Conservation (phyloP, 2,329 filamentous ascomycete species). For the Madurella fahalii region DNA sequence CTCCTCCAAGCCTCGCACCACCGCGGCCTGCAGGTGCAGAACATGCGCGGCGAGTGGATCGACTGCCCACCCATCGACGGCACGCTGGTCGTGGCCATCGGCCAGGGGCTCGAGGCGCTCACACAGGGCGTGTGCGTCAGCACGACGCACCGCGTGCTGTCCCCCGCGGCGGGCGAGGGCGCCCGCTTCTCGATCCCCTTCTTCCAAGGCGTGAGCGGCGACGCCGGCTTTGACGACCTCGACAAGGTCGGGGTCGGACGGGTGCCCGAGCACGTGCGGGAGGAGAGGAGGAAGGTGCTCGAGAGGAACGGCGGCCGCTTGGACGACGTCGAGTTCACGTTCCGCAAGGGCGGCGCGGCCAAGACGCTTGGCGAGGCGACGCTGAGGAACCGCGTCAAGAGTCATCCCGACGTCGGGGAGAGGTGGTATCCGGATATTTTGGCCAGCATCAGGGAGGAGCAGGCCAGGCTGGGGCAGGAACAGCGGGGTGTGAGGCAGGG, state of each 20-base stretch:
- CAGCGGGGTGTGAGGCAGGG: conserved; percentile 26
- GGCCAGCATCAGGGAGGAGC: conserved; percentile 54
- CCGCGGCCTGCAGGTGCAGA: conserved; percentile 76
- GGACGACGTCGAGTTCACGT: conserved; percentile 85
- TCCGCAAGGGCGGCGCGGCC: conserved; percentile 63
- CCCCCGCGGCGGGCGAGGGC: conserved; percentile 63
- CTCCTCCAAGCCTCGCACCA: conserved; percentile 76
- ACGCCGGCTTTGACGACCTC: conserved; percentile 75
- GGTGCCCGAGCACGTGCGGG: conserved; percentile 59
- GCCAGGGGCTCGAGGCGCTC: conserved; percentile 80
- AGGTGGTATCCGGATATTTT: conserved; percentile 69
- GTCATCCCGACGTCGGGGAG: conserved; percentile 81
- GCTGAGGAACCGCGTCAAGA: conserved; percentile 78
- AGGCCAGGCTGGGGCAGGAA: conserved; percentile 41
- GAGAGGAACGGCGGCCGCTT: conserved; percentile 53
- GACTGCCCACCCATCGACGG: conserved; percentile 72
- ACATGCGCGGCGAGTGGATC: conserved; percentile 73
- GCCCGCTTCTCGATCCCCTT: conserved; percentile 78
- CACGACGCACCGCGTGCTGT: conserved; percentile 81
- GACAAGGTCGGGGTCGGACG: conserved; percentile 53
- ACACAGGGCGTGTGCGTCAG: conserved; percentile 77
- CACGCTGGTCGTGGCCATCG: conserved; percentile 82
- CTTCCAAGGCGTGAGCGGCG: conserved; percentile 80
- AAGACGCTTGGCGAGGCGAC: conserved; percentile 77
- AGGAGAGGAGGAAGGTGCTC: conserved; percentile 57